These are phyloP conservation scores for Fusarium tjaetaba DNA, from an alignment of 2,329 filamentous ascomycete species.

Conservation along the genomic window DNA sequence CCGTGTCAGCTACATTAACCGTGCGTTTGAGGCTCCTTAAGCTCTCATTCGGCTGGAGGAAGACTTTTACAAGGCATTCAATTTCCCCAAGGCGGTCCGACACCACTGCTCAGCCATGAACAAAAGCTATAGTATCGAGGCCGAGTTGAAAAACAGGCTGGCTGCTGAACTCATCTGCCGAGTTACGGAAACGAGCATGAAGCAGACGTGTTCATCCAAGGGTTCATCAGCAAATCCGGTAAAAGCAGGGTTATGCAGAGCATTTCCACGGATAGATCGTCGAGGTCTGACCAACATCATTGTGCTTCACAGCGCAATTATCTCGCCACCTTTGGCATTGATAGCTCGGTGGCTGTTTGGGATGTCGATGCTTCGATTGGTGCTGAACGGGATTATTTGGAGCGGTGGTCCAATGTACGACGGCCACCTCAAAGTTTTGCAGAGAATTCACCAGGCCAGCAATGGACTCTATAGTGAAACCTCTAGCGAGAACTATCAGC, in stretches of 20 bases:
- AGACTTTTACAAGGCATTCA: neutral
- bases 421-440: neutral
- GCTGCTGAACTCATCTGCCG: neutral
- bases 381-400: neutral
- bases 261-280: no score
- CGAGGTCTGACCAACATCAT: neutral
- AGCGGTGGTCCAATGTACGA: neutral
- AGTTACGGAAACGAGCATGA: neutral
- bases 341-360: neutral
- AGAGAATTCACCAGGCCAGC: neutral
- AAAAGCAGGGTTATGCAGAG: neutral
- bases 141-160: neutral
- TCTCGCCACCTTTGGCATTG: no score
- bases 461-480: accelerated
- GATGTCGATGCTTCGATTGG: neutral
- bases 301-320: neutral
- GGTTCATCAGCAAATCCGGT: neutral
- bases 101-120: neutral
- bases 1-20: neutral
- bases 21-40: neutral
- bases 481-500: neutral
- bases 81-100: neutral
- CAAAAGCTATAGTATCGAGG: neutral
- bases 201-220: neutral
- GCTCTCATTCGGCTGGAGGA: neutral